phyloP scores from a whole-genome alignment of 2,329 filamentous ascomycete species.

The Myriosclerotinia duriaeana region DNA sequence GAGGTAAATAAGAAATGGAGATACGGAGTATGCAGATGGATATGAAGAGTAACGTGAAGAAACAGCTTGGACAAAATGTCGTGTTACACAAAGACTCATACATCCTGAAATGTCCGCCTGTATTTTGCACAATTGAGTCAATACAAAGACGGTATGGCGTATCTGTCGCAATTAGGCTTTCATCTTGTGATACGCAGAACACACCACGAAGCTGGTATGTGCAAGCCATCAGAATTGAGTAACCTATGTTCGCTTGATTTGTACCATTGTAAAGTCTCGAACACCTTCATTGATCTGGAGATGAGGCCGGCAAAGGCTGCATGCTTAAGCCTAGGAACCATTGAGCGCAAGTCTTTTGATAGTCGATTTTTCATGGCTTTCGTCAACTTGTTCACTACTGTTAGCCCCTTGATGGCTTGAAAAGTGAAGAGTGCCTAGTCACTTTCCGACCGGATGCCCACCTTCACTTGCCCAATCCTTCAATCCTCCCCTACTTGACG shows the following conservation, averaged over 20 bases:
- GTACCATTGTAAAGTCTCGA: not conserved
- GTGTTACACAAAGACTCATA: not conserved
- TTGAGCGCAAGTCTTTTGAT: not conserved
- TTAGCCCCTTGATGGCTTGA: too few species aligned
- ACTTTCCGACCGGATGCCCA: not conserved
- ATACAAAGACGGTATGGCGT: not conserved
- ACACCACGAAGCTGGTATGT: not conserved
- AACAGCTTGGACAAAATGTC: not conserved
- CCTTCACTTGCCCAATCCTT: not conserved
- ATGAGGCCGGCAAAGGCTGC: not conserved
- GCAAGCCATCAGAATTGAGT: not conserved
- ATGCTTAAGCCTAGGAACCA: not conserved
- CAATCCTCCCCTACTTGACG: not conserved
- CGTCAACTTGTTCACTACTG: not conserved
- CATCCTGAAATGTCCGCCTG: not conserved
- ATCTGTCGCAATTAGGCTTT: not conserved
- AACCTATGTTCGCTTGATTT: not conserved
- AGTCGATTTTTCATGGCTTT: not conserved
- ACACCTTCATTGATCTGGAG: not conserved
- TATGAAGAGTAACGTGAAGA: not conserved
- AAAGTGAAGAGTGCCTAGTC: not conserved
- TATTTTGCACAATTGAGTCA: not conserved
- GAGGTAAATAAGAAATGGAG: slow-evolving; percentile 3
- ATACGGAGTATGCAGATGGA: slow-evolving; percentile 10
- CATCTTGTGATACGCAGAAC: not conserved